phyloP scores from a whole-genome alignment of 2,329 filamentous ascomycete genomes.

The Aspergillus uvarum region DNA sequence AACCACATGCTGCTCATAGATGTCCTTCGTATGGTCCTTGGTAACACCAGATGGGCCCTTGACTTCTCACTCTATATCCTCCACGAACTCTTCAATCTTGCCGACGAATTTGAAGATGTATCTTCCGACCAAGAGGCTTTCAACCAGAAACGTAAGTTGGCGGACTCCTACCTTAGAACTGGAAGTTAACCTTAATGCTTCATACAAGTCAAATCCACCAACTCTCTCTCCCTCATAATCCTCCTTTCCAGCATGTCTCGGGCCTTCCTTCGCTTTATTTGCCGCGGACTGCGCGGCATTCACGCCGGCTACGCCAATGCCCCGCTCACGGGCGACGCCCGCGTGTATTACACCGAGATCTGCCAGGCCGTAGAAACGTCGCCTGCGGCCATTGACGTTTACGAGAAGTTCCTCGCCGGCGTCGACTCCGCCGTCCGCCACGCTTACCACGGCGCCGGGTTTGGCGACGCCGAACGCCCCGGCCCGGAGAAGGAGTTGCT shows the following conservation, averaged over 20 bases:
- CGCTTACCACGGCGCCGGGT: slow-evolving; percentile 52
- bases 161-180: not conserved
- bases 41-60: slow-evolving; percentile 75
- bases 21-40: slow-evolving; percentile 69
- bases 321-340: slow-evolving; percentile 38
- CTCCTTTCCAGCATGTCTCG: slow-evolving; percentile 73
- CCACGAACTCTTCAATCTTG: slow-evolving; percentile 52
- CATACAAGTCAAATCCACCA: slow-evolving; percentile 34
- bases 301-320: slow-evolving; percentile 45
- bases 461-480: slow-evolving; percentile 48
- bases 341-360: slow-evolving; percentile 52
- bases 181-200: slow-evolving; percentile 6
- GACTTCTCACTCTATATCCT: slow-evolving; percentile 61
- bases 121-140: slow-evolving; percentile 37
- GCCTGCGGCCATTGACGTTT: slow-evolving; percentile 60
- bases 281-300: slow-evolving; percentile 62
- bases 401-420: slow-evolving; percentile 64
- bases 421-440: slow-evolving; percentile 65
- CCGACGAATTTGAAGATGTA: slow-evolving; percentile 39
- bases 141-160: slow-evolving; percentile 35
- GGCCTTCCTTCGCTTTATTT: slow-evolving; percentile 68
- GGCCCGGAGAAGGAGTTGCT: slow-evolving; percentile 55
- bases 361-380: slow-evolving; percentile 52
- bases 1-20: slow-evolving; percentile 48
- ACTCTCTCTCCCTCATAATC: slow-evolving; percentile 51